Evolutionary conservation across 805 yeast species (phyloP).

Genomic region (Candida namnaoensis): DNA sequence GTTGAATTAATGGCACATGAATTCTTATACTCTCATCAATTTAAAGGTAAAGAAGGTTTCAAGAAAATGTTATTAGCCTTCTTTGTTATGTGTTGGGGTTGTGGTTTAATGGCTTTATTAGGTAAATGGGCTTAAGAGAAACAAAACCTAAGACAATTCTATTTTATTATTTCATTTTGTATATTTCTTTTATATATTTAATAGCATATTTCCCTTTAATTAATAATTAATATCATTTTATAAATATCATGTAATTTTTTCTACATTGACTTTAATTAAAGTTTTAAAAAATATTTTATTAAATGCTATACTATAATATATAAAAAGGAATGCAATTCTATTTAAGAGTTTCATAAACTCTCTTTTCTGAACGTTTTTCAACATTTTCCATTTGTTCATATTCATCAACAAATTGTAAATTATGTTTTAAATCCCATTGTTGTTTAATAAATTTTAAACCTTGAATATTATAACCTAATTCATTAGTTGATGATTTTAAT

Average conservation of each 20-base stretch:
- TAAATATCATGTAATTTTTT: too few relatives aligned
- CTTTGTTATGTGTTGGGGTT: slow-evolving; percentile 48
- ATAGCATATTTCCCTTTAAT: too few relatives aligned
- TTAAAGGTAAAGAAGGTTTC: slow-evolving; percentile 50
- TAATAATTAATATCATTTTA: too few relatives aligned
- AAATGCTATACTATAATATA: too few relatives aligned
- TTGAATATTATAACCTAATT: slow-evolving; percentile 76
- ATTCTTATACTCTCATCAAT: slow-evolving; percentile 51
- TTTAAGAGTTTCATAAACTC: slow-evolving; percentile 54
- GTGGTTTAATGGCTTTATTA: slow-evolving; percentile 70
- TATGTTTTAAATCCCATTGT: slow-evolving; percentile 76
- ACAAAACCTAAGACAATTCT: background rate
- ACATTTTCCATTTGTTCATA: slow-evolving; percentile 44
- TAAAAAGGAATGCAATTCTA: too few relatives aligned
- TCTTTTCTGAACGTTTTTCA: slow-evolving; percentile 55
- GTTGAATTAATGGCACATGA: slow-evolving; percentile 80
- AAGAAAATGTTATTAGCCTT: slow-evolving; percentile 44
- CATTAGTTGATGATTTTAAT: slow-evolving; percentile 41
- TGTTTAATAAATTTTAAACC: slow-evolving; percentile 68
- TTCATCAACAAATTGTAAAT: slow-evolving; percentile 64
- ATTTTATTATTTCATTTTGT: slow-evolving; percentile 10
- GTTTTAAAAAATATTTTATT: too few relatives aligned
- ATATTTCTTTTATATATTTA: background rate
- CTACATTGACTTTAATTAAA: too few relatives aligned
- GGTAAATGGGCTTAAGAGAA: slow-evolving; percentile 58